Percentiles rank a stretch among this genome's conserved stretches.
Evolutionary conservation across 1,284 basidiomycete species (phyloP).

Genomic region (Malassezia yamatoensis): DNA sequence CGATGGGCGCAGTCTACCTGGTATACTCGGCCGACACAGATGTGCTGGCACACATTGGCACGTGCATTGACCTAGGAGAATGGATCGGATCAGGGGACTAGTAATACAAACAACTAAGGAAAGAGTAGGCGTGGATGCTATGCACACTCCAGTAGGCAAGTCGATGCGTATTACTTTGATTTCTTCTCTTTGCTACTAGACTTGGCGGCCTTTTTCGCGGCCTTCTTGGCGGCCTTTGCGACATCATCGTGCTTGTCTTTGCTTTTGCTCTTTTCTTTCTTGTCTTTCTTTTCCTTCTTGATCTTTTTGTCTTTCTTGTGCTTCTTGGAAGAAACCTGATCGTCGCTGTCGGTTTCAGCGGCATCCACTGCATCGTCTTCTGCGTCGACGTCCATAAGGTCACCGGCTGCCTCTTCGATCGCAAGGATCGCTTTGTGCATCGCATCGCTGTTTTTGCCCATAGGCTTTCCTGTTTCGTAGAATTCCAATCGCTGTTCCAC

Average conservation of each 20-base stretch:
- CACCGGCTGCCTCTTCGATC: slow-evolving; percentile 62
- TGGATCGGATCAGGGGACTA: slow-evolving; percentile 2
- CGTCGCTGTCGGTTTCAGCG: slow-evolving; percentile 52
- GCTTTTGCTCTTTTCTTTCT: slow-evolving; percentile 24
- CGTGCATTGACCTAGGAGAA: not conserved
- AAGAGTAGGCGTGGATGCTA: not conserved
- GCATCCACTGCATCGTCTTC: slow-evolving; percentile 53
- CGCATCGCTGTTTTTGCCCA: slow-evolving; percentile 43
- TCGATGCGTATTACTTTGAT: not conserved
- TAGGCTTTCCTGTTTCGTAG: slow-evolving; percentile 59
- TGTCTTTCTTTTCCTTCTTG: slow-evolving; percentile 56
- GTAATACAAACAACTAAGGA: slow-evolving; percentile 10
- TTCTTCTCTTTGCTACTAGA: slow-evolving; percentile 28
- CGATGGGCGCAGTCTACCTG: not conserved
- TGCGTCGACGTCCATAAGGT: slow-evolving; percentile 60
- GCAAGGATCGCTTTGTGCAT: slow-evolving; percentile 77
- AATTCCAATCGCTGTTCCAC: slow-evolving; percentile 92
- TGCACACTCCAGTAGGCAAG: no score
- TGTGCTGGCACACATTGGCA: slow-evolving; percentile 9
- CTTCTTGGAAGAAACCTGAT: slow-evolving; percentile 48
- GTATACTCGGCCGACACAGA: slow-evolving; percentile 6
- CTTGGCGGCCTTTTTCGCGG: slow-evolving; percentile 39
- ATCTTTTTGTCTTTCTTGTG: slow-evolving; percentile 53
- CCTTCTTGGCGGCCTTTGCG: slow-evolving; percentile 32
- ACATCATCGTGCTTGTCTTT: slow-evolving; percentile 29